A percentile compares a stretch with the other conserved stretches of the same genome.
phyloP scores from a whole-genome alignment of 108 stramenopile species.

The Bacterosira constricta region DNA sequence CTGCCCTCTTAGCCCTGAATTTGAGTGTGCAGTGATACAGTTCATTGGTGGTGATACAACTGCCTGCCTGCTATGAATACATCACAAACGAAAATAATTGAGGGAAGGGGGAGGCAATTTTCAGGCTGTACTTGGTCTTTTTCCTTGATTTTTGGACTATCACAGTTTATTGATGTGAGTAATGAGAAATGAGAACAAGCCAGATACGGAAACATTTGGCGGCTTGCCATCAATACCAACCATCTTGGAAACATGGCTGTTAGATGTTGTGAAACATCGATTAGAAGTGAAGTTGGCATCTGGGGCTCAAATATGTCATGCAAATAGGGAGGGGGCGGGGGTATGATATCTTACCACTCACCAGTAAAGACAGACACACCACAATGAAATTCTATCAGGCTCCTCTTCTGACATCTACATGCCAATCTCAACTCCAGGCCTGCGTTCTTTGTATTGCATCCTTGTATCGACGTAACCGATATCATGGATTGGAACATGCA shows the following conservation, averaged over 20 bases:
- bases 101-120: too few relatives aligned
- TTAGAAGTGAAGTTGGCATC: neutral
- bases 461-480: conserved; percentile 62
- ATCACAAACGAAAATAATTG: too few relatives aligned
- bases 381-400: neutral
- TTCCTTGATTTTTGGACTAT: too few relatives aligned
- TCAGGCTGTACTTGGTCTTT: too few relatives aligned
- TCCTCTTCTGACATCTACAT: conserved; percentile 22
- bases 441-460: conserved; percentile 65
- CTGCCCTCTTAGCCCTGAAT: too few relatives aligned
- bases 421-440: conserved; percentile 49
- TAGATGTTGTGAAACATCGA: conserved; percentile 40
- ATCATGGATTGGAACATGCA: conserved; percentile 74
- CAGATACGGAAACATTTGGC: conserved; percentile 23
- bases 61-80: too few relatives aligned
- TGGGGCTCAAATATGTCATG: neutral
- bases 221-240: conserved; percentile 34
- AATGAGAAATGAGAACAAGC: conserved; percentile 13
- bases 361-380: neutral
- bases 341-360: neutral
- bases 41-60: too few relatives aligned
- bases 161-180: too few relatives aligned
- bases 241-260: conserved; percentile 36
- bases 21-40: too few relatives aligned
- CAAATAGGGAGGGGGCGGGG: neutral